Evolutionary conservation across 768 basidiomycete species (phyloP), one percentile per base, ranked within the genome.

Genomic region (Chalciporus pseudorubinellus): DNA sequence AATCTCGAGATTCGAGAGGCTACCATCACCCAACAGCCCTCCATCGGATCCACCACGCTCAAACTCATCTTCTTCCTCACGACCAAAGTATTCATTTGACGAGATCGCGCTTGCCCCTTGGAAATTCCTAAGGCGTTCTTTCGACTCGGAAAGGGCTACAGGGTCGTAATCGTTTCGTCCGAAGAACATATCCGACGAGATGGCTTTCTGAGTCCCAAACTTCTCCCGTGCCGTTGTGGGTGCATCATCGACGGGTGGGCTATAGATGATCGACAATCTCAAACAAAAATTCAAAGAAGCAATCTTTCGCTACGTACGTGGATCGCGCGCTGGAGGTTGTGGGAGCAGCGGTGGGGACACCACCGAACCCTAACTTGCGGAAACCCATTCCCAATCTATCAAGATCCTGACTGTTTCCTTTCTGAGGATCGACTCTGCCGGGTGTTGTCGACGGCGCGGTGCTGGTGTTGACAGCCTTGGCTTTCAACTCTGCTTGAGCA

Each of bases 181-280:
- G 67, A 98, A 98, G 76, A 87, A 98, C 90, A 94, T 93, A 64
- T 98, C 97, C 4, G 93, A 95, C 6, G 95, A 98, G 67, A 99
- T 99, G 48, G 82, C 93, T 66, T 98, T 99, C 67, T 98, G 97
- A 52, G 64, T 69, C 2, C 92, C 91, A 67, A 98, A 99, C 61
- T 90, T 92, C 8, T 95, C 88, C 51, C 94, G 83, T 1, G 97
- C 95, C 16, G 81, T 82, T 5, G 83, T 93, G 0, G 85, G 83
- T 22, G 84, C 73, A 46, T 89, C 83, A 45, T 84, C 86, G 5
- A 42, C 66, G 2, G 58, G 18, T 2, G 72, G 52, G 19, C 66
- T 71, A 51, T 28, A 42, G 38, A 39, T 12, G 19, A 29, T 43
- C 10, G 43, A n/a, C 31, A 38, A 49, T 39, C 18, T 55, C 11